Percentiles rank a stretch among this genome's conserved stretches.
These are phyloP conservation scores for Mortierella claussenii DNA, from an alignment of 192 early-diverging fungal species.

Conservation along the genomic window DNA sequence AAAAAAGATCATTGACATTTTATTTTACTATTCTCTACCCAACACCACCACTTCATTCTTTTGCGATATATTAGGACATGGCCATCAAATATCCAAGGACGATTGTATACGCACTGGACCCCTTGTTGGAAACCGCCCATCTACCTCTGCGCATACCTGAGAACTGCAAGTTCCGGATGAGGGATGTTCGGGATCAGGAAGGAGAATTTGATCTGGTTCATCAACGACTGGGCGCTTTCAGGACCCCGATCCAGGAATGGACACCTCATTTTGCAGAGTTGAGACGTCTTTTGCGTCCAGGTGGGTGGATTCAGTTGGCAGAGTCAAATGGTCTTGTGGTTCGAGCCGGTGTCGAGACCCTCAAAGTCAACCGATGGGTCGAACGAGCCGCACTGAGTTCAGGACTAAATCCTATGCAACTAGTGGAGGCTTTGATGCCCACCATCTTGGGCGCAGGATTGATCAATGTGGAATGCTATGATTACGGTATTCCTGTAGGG, in stretches of 20 bases:
- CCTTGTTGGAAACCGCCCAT: constrained; percentile 16
- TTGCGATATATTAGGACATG: constrained; percentile 35
- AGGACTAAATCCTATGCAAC: constrained; percentile 40
- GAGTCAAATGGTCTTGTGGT: constrained; percentile 40
- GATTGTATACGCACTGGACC: constrained; percentile 44
- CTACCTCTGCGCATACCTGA: constrained; percentile 36
- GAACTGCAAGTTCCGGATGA: constrained; percentile 45
- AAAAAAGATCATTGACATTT: no score
- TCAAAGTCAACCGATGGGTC: constrained; percentile 47
- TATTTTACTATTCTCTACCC: not conserved
- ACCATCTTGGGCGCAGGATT: constrained; percentile 47
- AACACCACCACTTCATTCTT: no score
- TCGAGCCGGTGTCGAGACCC: constrained; percentile 31
- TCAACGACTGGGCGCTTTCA: constrained; percentile 44
- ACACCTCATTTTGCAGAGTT: constrained; percentile 52
- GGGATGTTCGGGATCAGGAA: constrained; percentile 44
- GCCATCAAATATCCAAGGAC: constrained; percentile 40
- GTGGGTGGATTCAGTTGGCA: constrained; percentile 51
- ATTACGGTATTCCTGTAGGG: constrained; percentile 46
- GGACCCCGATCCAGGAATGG: constrained; percentile 46
- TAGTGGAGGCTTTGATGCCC: constrained; percentile 50
- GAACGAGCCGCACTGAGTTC: constrained; percentile 45
- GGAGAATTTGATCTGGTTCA: constrained; percentile 52
- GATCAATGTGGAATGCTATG: constrained; percentile 51
- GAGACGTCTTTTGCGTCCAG: constrained; percentile 26